Percentiles rank a stretch among this genome's conserved stretches.
These are phyloP conservation scores for Leccinum solheimii DNA, from an alignment of 1,284 basidiomycete genomes.

Conservation along the genomic window DNA sequence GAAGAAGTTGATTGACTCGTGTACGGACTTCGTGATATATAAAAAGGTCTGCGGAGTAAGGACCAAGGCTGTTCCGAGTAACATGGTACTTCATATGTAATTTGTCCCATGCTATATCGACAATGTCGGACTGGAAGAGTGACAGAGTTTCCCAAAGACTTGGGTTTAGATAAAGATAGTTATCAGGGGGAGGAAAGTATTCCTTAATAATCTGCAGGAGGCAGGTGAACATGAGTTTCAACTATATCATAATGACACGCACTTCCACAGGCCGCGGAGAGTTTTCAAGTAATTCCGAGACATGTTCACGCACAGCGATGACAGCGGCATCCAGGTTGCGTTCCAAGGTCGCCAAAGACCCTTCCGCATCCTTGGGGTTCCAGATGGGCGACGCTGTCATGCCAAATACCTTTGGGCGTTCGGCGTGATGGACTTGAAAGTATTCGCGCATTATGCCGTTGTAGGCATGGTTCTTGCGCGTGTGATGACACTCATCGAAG, in stretches of 20 bases:
- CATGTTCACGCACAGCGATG: constrained; percentile 67
- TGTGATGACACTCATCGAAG: constrained; percentile 83
- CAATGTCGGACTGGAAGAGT: constrained; percentile 43
- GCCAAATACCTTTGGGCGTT: constrained; percentile 80
- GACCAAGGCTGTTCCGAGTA: constrained; percentile 53
- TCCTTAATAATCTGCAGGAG: constrained; percentile 52
- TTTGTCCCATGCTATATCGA: constrained; percentile 54
- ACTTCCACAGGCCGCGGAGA: constrained; percentile 70
- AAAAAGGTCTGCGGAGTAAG: constrained; percentile 59
- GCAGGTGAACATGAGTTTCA: constrained; percentile 2
- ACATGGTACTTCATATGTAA: constrained; percentile 59
- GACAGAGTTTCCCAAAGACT: constrained; percentile 56
- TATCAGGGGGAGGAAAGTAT: constrained; percentile 51
- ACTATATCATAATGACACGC: constrained; percentile 14
- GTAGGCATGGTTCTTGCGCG: constrained; percentile 78
- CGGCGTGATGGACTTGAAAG: constrained; percentile 45
- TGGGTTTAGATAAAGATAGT: constrained; percentile 56
- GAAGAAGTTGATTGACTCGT: constrained; percentile 42
- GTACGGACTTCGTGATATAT: constrained; percentile 60
- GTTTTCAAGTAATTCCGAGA: constrained; percentile 60
- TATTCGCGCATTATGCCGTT: constrained; percentile 82
- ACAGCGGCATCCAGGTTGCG: constrained; percentile 70
- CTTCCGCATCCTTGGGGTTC: constrained; percentile 64
- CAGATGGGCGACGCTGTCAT: constrained; percentile 87
- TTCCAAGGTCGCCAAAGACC: constrained; percentile 65